These are phyloP conservation scores for Adansonia digitata DNA, from an alignment of 345 rosid genomes.

Conservation along the genomic window DNA sequence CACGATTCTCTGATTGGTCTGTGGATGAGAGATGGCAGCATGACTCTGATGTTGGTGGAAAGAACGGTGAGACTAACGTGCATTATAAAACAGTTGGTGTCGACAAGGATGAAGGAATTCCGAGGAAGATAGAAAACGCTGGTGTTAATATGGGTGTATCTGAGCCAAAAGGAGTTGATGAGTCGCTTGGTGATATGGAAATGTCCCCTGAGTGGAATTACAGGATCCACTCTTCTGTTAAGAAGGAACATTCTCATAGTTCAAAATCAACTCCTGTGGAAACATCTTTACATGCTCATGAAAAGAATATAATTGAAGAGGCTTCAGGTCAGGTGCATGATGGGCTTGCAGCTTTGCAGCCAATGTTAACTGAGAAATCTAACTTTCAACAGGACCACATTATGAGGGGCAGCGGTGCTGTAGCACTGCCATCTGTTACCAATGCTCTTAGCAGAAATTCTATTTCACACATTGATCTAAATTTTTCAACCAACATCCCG, in stretches of 20 bases:
- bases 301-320: conserved; percentile 19
- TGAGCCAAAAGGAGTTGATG: conserved; percentile 41
- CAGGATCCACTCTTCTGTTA: conserved; percentile 30
- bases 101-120: conserved; percentile 20
- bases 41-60: background rate
- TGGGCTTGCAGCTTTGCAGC: conserved; percentile 27
- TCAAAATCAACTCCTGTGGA: conserved; percentile 29
- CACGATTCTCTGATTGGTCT: conserved; percentile 30
- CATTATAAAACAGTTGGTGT: conserved; percentile 22
- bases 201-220: conserved; percentile 92
- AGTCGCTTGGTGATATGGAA: conserved; percentile 58
- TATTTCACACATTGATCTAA: conserved; percentile 24
- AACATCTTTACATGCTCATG: conserved; percentile 25
- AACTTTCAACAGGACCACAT: conserved; percentile 24
- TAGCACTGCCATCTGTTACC: conserved; percentile 3
- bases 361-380: conserved; percentile 22
- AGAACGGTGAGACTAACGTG: conserved; percentile 17
- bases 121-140: conserved; percentile 29
- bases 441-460: background rate
- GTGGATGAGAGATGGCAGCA: conserved; percentile 19
- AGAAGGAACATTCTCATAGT: conserved; percentile 31
- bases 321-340: conserved; percentile 22
- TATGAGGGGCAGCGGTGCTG: conserved; percentile 17
- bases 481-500: conserved; percentile 20
- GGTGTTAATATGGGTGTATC: conserved; percentile 22